A percentile compares a stretch with the other conserved stretches of the same genome.
Conservation (phyloP, 805 yeast species). For the Sungouiozyma intestinalis region DNA sequence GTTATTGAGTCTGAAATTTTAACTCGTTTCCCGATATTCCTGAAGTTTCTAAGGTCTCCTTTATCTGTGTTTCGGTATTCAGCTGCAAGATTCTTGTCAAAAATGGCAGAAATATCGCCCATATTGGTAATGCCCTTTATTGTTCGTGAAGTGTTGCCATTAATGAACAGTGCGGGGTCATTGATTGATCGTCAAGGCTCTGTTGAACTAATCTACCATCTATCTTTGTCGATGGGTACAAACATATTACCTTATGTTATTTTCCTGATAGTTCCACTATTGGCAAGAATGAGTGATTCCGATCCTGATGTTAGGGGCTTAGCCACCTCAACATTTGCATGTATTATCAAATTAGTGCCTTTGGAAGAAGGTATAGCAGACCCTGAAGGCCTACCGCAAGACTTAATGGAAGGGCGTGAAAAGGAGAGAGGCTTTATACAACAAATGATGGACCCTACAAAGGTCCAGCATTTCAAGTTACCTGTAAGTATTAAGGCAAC, state of each 20-base stretch:
- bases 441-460: constrained; percentile 96
- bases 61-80: constrained; percentile 81
- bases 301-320: constrained; percentile 78
- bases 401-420: constrained; percentile 78
- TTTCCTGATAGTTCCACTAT: constrained; percentile 87
- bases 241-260: constrained; percentile 89
- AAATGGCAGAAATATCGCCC: constrained; percentile 60
- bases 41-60: constrained; percentile 49
- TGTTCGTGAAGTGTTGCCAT: constrained; percentile 69
- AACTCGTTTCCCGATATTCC: constrained; percentile 41
- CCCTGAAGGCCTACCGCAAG: constrained; percentile 82
- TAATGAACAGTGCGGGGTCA: constrained; percentile 66
- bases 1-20: constrained; percentile 41
- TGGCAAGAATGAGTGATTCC: constrained; percentile 97
- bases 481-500: constrained; percentile 92
- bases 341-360: constrained; percentile 90
- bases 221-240: constrained; percentile 76
- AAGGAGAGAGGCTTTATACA: constrained; percentile 87
- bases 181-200: constrained; percentile 81
- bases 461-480: constrained; percentile 74
- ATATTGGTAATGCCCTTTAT: constrained; percentile 64
- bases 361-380: constrained; percentile 95
- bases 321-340: constrained; percentile 94
- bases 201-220: constrained; percentile 80
- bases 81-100: constrained; percentile 80